phyloP scores from a whole-genome alignment of 2,329 filamentous ascomycete genomes.

The Alternaria brassicae region DNA sequence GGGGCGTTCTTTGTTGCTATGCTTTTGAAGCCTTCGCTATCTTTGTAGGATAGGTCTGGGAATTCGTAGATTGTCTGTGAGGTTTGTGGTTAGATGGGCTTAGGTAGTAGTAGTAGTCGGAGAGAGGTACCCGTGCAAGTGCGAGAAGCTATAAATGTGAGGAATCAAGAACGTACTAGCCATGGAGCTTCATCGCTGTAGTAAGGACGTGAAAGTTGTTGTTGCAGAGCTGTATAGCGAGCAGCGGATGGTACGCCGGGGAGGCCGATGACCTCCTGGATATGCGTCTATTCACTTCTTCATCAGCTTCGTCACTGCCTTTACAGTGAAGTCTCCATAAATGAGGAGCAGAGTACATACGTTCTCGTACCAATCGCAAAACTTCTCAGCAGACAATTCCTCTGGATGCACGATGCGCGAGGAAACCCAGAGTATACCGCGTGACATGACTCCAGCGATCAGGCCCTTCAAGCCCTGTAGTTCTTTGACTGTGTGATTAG shows the following conservation, averaged over 20 bases:
- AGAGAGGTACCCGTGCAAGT: neutral
- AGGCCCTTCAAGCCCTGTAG: neutral
- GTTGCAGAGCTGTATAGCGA: slow-evolving; percentile 31
- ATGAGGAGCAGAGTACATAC: neutral
- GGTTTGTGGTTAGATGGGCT: neutral
- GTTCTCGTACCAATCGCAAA: slow-evolving; percentile 42
- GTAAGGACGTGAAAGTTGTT: slow-evolving; percentile 5
- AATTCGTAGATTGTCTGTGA: slow-evolving; percentile 36
- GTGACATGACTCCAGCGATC: slow-evolving; percentile 20
- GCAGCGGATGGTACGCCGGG: slow-evolving; percentile 33
- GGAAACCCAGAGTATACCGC: slow-evolving; percentile 39
- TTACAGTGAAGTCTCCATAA: neutral
- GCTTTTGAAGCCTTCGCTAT: slow-evolving; percentile 29
- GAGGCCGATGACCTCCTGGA: slow-evolving; percentile 31
- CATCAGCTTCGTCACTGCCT: neutral
- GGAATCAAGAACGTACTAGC: slow-evolving; percentile 17
- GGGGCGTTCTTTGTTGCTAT: slow-evolving; percentile 35
- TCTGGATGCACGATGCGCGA: slow-evolving; percentile 22
- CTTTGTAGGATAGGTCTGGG: slow-evolving; percentile 29
- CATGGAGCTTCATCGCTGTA: slow-evolving; percentile 25
- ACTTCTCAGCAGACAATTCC: slow-evolving; percentile 17
- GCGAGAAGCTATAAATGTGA: neutral
- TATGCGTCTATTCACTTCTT: slow-evolving; percentile 14
- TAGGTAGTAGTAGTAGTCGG: neutral
- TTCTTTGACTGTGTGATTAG: neutral